A percentile compares a stretch with the other conserved stretches of the same genome.
These are phyloP conservation scores for Dipteronia dyeriana DNA, from an alignment of 345 rosid species.

Conservation along the genomic window DNA sequence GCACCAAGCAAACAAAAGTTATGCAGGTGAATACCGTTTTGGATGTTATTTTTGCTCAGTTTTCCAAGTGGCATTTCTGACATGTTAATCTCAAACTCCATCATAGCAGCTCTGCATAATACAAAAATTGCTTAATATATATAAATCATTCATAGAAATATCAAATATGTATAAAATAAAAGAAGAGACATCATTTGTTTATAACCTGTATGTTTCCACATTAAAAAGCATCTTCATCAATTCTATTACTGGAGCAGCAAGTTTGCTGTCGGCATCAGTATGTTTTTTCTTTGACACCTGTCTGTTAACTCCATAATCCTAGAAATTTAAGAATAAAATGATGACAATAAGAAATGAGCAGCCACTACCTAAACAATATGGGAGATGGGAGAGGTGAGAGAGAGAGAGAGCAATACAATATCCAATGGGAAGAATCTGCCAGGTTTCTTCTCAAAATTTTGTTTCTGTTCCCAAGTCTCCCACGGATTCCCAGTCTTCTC, in stretches of 20 bases:
- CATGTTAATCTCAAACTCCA: constrained; percentile 97
- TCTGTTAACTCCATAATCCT: constrained; percentile 94
- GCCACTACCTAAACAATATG: background rate
- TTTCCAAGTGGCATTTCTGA: constrained; percentile 99
- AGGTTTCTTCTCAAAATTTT: constrained; percentile 77
- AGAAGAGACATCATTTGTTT: constrained; percentile 12
- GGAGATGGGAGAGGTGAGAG: constrained; percentile 10
- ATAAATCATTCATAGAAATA: background rate
- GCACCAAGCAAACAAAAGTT: constrained; percentile 13
- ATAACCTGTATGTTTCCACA: constrained; percentile 84
- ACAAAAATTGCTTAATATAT: constrained; percentile 24
- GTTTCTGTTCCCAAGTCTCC: constrained; percentile 89
- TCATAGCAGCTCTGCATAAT: constrained; percentile 85
- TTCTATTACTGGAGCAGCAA: constrained; percentile 69
- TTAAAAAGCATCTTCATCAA: constrained; percentile 90
- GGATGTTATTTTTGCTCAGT: constrained; percentile 85
- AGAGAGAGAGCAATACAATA: constrained; percentile 50
- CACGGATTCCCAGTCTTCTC: constrained; percentile 95
- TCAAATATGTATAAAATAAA: background rate
- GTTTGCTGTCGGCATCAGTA: constrained; percentile 51
- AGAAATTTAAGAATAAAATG: constrained; percentile 18
- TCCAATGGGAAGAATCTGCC: constrained; percentile 90
- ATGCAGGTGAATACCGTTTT: constrained; percentile 52
- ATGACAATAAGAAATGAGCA: constrained; percentile 8
- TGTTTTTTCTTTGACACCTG: constrained; percentile 46